These are phyloP conservation scores for Phlebiopsis gigantea DNA, from an alignment of 768 basidiomycete genomes.

Conservation along the genomic window DNA sequence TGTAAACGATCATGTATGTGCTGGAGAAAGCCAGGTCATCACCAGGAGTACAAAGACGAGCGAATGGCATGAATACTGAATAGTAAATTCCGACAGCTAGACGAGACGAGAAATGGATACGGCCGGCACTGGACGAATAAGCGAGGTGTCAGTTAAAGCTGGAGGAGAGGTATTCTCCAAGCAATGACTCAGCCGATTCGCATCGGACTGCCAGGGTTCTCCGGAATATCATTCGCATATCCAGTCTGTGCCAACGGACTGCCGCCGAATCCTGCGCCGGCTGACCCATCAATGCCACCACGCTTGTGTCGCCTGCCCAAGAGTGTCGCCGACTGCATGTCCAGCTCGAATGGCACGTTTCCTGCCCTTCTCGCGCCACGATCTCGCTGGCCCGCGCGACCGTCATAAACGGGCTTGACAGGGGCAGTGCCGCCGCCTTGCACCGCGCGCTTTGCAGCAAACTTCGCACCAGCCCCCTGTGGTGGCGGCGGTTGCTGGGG, in stretches of 20 bases:
- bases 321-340: slow-evolving; percentile 77
- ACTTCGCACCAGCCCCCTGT: slow-evolving; percentile 27
- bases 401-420: slow-evolving; percentile 38
- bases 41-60: neutral
- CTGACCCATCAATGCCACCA: neutral
- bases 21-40: neutral
- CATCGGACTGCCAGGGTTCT: slow-evolving; percentile 17
- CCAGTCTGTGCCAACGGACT: slow-evolving; percentile 11
- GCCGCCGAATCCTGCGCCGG: neutral
- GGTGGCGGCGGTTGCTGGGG: slow-evolving; percentile 18
- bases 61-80: no score
- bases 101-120: no score
- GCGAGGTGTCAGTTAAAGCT: no score
- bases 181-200: slow-evolving; percentile 5
- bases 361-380: slow-evolving; percentile 30
- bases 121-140: no score
- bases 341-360: slow-evolving; percentile 65
- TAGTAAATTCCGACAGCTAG: no score
- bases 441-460: slow-evolving; percentile 23
- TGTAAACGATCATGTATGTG: neutral
- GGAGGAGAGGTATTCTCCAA: no score
- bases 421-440: slow-evolving; percentile 13
- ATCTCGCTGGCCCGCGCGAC: slow-evolving; percentile 70
- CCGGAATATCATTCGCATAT: neutral
- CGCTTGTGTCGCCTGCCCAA: slow-evolving; percentile 63